Evolutionary conservation across 1,284 basidiomycete genomes (phyloP).

Genomic region (Pascua sp.): DNA sequence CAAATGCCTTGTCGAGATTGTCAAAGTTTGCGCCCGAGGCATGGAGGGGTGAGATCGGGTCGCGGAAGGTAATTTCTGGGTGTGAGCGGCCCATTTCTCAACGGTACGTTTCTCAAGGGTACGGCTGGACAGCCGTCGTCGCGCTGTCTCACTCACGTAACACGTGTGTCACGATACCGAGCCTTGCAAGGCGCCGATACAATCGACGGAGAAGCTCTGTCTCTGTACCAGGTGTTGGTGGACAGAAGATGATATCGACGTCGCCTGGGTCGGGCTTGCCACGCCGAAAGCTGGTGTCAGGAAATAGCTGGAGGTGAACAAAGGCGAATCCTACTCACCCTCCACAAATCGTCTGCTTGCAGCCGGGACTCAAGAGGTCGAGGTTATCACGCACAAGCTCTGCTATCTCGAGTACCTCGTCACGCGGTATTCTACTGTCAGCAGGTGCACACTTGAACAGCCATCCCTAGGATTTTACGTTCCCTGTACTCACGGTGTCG

Average conservation of each 20-base stretch:
- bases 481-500: conserved; percentile 26
- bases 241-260: conserved; percentile 47
- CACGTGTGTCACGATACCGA: conserved; percentile 47
- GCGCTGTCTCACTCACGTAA: conserved; percentile 33
- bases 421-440: conserved; percentile 35
- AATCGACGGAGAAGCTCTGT: conserved; percentile 32
- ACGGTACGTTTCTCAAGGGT: too few species aligned
- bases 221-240: conserved; percentile 25
- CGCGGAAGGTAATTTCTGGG: conserved; percentile 33
- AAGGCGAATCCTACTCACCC: conserved; percentile 25
- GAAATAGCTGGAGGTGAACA: conserved; percentile 1
- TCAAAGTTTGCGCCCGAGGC: conserved; percentile 45
- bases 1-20: conserved; percentile 49
- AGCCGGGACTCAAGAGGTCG: conserved; percentile 36
- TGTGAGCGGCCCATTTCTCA: background rate
- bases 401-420: conserved; percentile 45
- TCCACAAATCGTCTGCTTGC: conserved; percentile 41
- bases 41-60: conserved; percentile 26
- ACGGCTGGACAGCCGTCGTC: background rate
- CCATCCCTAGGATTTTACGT: too few species aligned
- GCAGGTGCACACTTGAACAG: background rate
- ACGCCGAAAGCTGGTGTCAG: conserved; percentile 36
- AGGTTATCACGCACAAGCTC: conserved; percentile 38
- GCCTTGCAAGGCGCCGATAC: conserved; percentile 28
- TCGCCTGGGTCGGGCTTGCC: conserved; percentile 44